Percentiles rank a stretch among this genome's conserved stretches.
Conservation (phyloP, 2,329 filamentous ascomycete genomes). For the Dothideomycetes sp. region DNA sequence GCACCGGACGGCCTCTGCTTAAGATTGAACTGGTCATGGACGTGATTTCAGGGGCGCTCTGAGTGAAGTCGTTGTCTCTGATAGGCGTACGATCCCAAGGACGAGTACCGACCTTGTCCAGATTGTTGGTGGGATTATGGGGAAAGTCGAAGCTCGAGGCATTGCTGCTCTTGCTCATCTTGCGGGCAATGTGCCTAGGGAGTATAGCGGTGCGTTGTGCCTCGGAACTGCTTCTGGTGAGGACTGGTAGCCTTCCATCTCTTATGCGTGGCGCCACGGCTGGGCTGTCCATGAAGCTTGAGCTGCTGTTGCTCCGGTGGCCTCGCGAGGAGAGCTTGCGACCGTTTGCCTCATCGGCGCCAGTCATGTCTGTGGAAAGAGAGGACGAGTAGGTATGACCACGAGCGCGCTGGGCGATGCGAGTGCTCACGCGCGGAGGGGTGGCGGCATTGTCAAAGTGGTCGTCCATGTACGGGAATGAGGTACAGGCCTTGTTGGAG, state of each 20-base stretch:
- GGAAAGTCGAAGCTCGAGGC: conserved; percentile 56
- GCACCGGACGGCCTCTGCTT: conserved; percentile 31
- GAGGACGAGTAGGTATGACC: conserved; percentile 52
- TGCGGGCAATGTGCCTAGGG: conserved; percentile 25
- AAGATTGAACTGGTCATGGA: conserved; percentile 28
- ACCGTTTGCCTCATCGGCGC: conserved; percentile 23
- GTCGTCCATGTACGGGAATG: conserved; percentile 16
- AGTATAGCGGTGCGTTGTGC: conserved; percentile 11
- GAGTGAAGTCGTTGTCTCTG: conserved; percentile 51
- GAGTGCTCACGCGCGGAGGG: conserved; percentile 19
- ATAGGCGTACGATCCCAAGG: conserved; percentile 52
- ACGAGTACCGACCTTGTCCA: conserved; percentile 41
- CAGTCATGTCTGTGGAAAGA: conserved; percentile 24
- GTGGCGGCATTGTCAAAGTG: conserved; percentile 1
- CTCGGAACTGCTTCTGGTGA: conserved; percentile 13
- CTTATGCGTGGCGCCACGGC: conserved; percentile 5
- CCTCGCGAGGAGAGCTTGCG: conserved; percentile 33
- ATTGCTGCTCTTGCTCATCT: conserved; percentile 62
- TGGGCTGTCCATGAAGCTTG: conserved; percentile 41
- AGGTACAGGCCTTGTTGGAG: conserved; percentile 9
- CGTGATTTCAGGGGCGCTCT: conserved; percentile 25
- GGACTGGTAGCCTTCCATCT: conserved; percentile 7
- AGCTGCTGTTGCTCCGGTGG: conserved; percentile 70
- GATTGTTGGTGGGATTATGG: conserved; percentile 41
- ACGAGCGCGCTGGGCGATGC: conserved; percentile 32